Evolutionary conservation across 129 eudicot species (phyloP).

Genomic region (Apium graveolens): DNA sequence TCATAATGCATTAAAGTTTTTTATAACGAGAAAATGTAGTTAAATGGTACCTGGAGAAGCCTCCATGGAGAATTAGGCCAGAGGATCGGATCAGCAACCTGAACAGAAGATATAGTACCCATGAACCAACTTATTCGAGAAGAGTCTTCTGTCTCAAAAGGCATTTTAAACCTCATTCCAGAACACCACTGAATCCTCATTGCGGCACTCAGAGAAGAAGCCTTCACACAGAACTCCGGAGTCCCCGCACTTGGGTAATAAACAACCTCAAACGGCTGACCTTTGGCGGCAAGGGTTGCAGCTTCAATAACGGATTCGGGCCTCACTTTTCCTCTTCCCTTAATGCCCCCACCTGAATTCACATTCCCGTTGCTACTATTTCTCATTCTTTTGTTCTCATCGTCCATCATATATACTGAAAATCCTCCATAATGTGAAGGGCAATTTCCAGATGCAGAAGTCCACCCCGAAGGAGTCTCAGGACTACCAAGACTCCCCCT

Average conservation of each 20-base stretch:
- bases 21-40: background rate
- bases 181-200: slow-evolving; percentile 68
- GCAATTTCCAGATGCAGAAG: slow-evolving; percentile 39
- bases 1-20: background rate
- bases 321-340: slow-evolving; percentile 50
- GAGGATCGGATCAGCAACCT: slow-evolving; percentile 60
- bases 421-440: slow-evolving; percentile 38
- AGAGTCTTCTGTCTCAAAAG: slow-evolving; percentile 89
- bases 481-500: slow-evolving; percentile 42
- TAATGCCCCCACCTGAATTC: slow-evolving; percentile 17
- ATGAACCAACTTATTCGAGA: slow-evolving; percentile 85
- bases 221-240: slow-evolving; percentile 78
- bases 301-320: slow-evolving; percentile 69
- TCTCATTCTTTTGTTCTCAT: slow-evolving; percentile 42
- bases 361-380: slow-evolving; percentile 26
- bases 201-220: slow-evolving; percentile 56
- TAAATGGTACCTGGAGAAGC: slow-evolving; percentile 55
- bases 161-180: slow-evolving; percentile 93
- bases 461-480: slow-evolving; percentile 57
- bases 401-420: slow-evolving; percentile 45
- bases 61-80: slow-evolving; percentile 98
- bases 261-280: slow-evolving; percentile 70
- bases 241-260: slow-evolving; percentile 81
- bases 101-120: slow-evolving; percentile 74
- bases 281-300: slow-evolving; percentile 58